Evolutionary conservation across 2,329 filamentous ascomycete genomes (phyloP), one percentile per base, ranked within the genome.

Genomic region (Ophiostoma australiae): DNA sequence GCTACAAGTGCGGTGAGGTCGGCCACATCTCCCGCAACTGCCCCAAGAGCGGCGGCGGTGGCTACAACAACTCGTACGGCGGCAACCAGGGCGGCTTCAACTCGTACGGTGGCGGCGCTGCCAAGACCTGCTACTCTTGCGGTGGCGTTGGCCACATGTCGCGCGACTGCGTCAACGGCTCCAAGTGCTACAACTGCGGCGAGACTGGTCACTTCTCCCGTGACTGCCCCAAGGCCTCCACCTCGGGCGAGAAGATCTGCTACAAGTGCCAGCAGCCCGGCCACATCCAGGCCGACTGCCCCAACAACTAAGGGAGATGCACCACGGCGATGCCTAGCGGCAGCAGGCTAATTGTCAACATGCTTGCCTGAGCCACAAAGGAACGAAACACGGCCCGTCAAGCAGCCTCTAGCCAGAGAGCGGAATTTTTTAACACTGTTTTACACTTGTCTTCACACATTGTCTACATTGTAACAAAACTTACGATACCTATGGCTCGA

Each of bases 151-250:
- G 94, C 78, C 95, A 99, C 86, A 94, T 97, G 91, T 94, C 92
- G 80, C 91, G 87, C 76, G 95, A 98, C 84, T 99, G 95, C 84
- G 96, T 94, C 77, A 96, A 98, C 82, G 95, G 95, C 78, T 94
- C 96, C 86, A 98, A 98, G 87, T 99, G 95, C 90, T 99, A 98
- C 90, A 97, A 97, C 89, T 98, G 95, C 77, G 88, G 88, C 79
- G 93, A 97, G 85, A 91, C 94, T 77, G 94, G 95, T 74, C 94
- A 98, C 83, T 89, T 97, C 81, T 96, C 92, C 75, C 91, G 94
- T 75, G 95, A 99, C 82, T 99, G 95, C 87, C 91, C 94, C 77
- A 94, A 94, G 80, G 94, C 97, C 84, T 91, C 92, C 72, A 88
- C 89, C 76, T 87, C 88, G 76, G 88, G 90, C 79, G 94, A 98